Evolutionary conservation across 371 early-diverging fungal genomes (phyloP).

Genomic region (Mucor ambiguus): DNA sequence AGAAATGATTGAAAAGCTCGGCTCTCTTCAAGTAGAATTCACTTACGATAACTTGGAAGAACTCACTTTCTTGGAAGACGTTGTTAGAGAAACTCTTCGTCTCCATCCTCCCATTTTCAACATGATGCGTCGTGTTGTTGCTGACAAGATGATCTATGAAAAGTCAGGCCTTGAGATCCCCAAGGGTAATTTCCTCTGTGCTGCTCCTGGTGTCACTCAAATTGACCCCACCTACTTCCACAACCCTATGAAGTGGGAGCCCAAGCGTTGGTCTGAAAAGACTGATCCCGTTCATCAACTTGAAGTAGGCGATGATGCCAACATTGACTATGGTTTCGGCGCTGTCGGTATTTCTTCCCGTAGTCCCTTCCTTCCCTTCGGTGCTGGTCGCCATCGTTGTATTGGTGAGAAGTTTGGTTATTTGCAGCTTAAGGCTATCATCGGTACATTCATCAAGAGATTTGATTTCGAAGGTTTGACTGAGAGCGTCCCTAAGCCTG

Average conservation of each 20-base stretch:
- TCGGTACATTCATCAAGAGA: constrained; percentile 78
- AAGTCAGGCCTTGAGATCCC: constrained; percentile 83
- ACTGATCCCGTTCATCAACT: constrained; percentile 45
- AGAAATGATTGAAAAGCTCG: constrained; percentile 66
- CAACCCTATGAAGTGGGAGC: constrained; percentile 78
- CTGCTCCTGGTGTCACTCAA: constrained; percentile 83
- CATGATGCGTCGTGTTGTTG: constrained; percentile 90
- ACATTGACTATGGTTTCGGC: constrained; percentile 86
- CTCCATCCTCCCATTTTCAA: constrained; percentile 93
- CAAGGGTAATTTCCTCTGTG: constrained; percentile 85
- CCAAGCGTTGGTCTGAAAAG: constrained; percentile 77
- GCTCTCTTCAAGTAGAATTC: constrained; percentile 61
- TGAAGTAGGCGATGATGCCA: constrained; percentile 69
- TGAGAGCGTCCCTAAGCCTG: constrained; percentile 75
- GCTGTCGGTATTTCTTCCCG: constrained; percentile 71
- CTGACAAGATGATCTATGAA: constrained; percentile 65
- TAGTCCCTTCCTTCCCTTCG: constrained; percentile 93
- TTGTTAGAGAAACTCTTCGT: constrained; percentile 90
- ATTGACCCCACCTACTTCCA: constrained; percentile 78
- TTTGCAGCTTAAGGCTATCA: constrained; percentile 91
- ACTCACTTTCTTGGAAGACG: constrained; percentile 74
- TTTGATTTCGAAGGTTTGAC: constrained; percentile 61
- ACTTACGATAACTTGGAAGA: constrained; percentile 81
- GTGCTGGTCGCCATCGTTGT: constrained; percentile 97
- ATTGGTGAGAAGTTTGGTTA: constrained; percentile 98